phyloP scores from a whole-genome alignment of 345 rosid species.

The Leavenworthia alabamica region DNA sequence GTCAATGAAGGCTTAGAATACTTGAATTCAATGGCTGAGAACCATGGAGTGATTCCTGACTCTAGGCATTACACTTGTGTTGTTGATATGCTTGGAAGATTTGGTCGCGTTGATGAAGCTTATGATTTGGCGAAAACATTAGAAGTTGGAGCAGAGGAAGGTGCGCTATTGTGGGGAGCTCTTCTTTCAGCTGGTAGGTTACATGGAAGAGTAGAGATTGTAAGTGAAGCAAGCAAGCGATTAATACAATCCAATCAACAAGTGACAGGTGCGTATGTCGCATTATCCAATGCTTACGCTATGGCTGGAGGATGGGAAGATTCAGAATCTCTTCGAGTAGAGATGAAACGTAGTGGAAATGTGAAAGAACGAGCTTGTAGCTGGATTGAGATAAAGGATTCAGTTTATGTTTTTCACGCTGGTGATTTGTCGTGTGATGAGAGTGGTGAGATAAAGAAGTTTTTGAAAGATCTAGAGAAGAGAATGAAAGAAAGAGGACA shows the following conservation, averaged over 20 bases:
- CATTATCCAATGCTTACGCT: slow-evolving; percentile 61
- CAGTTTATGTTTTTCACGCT: slow-evolving; percentile 44
- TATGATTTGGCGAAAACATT: slow-evolving; percentile 46
- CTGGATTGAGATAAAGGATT: slow-evolving; percentile 61
- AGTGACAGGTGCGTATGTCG: slow-evolving; percentile 57
- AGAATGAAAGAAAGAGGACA: slow-evolving; percentile 58
- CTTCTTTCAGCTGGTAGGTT: slow-evolving; percentile 70
- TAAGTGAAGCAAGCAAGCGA: slow-evolving; percentile 50
- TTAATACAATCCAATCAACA: slow-evolving; percentile 49
- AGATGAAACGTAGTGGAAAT: slow-evolving; percentile 58
- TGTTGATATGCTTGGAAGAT: slow-evolving; percentile 78
- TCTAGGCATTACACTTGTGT: slow-evolving; percentile 65
- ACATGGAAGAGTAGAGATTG: slow-evolving; percentile 65
- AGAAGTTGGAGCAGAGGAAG: slow-evolving; percentile 37
- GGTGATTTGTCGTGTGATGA: slow-evolving; percentile 45
- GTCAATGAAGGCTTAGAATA: slow-evolving; percentile 50
- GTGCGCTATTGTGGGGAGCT: slow-evolving; percentile 67
- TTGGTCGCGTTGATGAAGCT: slow-evolving; percentile 69
- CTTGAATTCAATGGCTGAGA: slow-evolving; percentile 45
- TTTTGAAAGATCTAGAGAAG: slow-evolving; percentile 47
- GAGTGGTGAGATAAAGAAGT: slow-evolving; percentile 34
- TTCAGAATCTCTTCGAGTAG: slow-evolving; percentile 40
- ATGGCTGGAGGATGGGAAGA: slow-evolving; percentile 61
- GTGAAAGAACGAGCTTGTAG: slow-evolving; percentile 71
- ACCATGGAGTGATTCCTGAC: slow-evolving; percentile 47